Evolutionary conservation across 306 rosid genomes (phyloP), one percentile per base, ranked within the genome.

Genomic region (Urtica urens): DNA sequence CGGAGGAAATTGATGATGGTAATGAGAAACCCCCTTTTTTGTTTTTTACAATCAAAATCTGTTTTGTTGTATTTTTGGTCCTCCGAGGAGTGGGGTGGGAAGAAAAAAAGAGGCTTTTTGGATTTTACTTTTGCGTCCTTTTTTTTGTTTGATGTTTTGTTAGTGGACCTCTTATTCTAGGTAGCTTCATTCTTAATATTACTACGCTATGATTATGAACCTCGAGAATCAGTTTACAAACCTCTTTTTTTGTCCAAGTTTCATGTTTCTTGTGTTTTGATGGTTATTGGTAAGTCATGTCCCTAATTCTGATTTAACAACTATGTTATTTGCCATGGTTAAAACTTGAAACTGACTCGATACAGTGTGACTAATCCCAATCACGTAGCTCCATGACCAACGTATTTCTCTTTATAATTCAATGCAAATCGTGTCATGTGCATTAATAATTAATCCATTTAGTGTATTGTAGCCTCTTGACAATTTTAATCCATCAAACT

Each of bases 11-110:
- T 49, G 23, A 19, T 19, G 55, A 7, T 57, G 60, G n/a, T n/a
- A n/a, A 53, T 17, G 29, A 53, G 20, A 23, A 5, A 22, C 9
- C 8, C 16, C 27, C 11, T 8, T 13, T 17, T 2, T 39, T 27
- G 7, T 25, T 30, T 29, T 34, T 19, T 16, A 22, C n/a, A n/a
- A n/a, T 26, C n/a, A 29, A 31, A 22, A 31, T 57, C 53, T 0
- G 40, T 55, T n/a, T 58, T 37, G 59, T 66, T 58, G 55, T 45
- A 58, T 44, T 58, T 66, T 51, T 58, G 66, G 34, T 51, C 51
- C 42, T 23, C 1, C 1, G 28, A 17, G 22, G 51, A 48, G 61
- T 28, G n/a, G n/a, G n/a, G n/a, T n/a, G n/a, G n/a, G n/a, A n/a
- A n/a, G n/a, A n/a, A n/a, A n/a, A n/a, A 39, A 17, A 72, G 37